These are phyloP conservation scores for Mentha longifolia DNA, from an alignment of 257 asterid species.

Conservation along the genomic window DNA sequence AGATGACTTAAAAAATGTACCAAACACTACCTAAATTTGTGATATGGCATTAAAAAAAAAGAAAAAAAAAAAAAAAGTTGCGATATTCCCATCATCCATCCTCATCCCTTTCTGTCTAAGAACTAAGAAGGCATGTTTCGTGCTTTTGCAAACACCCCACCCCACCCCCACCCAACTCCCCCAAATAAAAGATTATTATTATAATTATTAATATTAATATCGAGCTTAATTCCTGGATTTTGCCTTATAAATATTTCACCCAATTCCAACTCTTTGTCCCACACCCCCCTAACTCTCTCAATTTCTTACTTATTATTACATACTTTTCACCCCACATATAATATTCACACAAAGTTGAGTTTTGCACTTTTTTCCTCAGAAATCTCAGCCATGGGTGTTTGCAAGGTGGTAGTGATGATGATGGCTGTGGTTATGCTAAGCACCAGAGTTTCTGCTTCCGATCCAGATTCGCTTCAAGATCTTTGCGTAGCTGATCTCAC, in stretches of 20 bases:
- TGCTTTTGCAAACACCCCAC: slow-evolving; percentile 34
- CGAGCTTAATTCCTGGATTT: not conserved
- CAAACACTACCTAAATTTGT: too few species aligned
- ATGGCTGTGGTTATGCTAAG: slow-evolving; percentile 22
- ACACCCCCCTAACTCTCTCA: not conserved
- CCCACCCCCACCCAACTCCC: not conserved
- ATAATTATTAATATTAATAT: not conserved
- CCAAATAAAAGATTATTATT: not conserved
- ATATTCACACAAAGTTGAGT: not conserved
- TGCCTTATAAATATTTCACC: slow-evolving; percentile 27
- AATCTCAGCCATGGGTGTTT: slow-evolving; percentile 16
- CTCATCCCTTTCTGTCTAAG: slow-evolving; percentile 38
- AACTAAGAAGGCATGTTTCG: slow-evolving; percentile 38
- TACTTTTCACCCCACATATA: slow-evolving; percentile 11
- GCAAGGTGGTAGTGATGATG: slow-evolving; percentile 18
- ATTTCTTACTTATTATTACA: slow-evolving; percentile 28
- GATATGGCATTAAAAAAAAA: too few species aligned
- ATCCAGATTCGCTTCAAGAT: slow-evolving; percentile 61
- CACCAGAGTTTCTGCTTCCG: slow-evolving; percentile 39
- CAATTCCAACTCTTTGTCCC: not conserved
- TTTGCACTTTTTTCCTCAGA: not conserved
- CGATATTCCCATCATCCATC: not conserved
- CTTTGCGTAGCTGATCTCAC: slow-evolving; percentile 56
- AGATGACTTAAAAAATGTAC: too few species aligned
- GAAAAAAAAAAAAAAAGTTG: too few species aligned